A percentile compares a stretch with the other conserved stretches of the same genome.
phyloP scores from a whole-genome alignment of 176 grass and related monocot genomes.

The Puya raimondii region DNA sequence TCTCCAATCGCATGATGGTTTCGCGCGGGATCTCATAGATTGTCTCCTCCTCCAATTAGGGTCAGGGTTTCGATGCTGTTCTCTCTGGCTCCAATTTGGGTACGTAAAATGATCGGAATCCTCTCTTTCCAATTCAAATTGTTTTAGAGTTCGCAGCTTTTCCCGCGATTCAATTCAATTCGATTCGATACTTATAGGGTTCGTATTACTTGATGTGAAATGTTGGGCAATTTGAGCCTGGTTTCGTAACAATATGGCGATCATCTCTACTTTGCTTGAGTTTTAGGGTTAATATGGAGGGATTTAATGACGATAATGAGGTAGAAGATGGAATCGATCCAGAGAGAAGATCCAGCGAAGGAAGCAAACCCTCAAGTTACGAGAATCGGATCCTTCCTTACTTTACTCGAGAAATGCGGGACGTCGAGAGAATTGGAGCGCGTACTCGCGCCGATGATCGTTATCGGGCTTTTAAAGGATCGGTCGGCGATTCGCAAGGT shows the following conservation, averaged over 20 bases:
- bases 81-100: background rate
- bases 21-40: background rate
- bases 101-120: background rate
- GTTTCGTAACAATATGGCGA: background rate
- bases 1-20: background rate
- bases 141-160: background rate
- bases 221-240: background rate
- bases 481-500: background rate
- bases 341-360: background rate
- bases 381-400: background rate
- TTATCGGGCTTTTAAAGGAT: background rate
- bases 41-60: no score
- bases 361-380: background rate
- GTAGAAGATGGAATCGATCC: conserved; percentile 1
- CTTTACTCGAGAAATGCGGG: background rate
- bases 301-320: background rate
- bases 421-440: background rate
- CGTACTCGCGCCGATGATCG: background rate
- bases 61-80: background rate
- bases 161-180: background rate
- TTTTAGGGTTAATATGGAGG: background rate
- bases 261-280: background rate
- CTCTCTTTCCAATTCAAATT: no score
- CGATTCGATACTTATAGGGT: background rate
- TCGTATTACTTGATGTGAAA: background rate